Evolutionary conservation across 768 basidiomycete genomes (phyloP).

Genomic region (Rhodosporidiobolus odoratus): DNA sequence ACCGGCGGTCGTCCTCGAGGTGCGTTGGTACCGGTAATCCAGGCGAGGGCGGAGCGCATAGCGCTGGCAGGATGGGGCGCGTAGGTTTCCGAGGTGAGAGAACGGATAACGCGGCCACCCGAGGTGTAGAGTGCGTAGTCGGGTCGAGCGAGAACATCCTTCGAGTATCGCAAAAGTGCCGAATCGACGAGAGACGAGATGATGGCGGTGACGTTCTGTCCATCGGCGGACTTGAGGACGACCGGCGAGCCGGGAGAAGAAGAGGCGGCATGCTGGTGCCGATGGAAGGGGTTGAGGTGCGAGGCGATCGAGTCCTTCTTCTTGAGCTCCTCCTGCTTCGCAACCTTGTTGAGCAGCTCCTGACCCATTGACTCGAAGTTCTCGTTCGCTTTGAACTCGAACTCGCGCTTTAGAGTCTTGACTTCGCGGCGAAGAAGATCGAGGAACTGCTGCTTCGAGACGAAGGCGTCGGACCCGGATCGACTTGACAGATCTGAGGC

Average conservation of each 20-base stretch:
- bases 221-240: conserved; percentile 29
- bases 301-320: conserved; percentile 16
- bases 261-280: background rate
- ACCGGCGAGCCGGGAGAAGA: background rate
- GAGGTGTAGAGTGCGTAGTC: conserved; percentile 82
- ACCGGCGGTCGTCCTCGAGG: conserved; percentile 73
- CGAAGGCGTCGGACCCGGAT: conserved; percentile 41
- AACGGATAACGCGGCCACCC: conserved; percentile 74
- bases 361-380: conserved; percentile 39
- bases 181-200: conserved; percentile 71
- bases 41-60: conserved; percentile 41
- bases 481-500: conserved; percentile 43
- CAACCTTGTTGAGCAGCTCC: conserved; percentile 39
- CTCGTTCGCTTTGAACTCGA: conserved; percentile 39
- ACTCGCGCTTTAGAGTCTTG: conserved; percentile 39
- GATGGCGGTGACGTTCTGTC: conserved; percentile 48
- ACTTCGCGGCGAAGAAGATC: conserved; percentile 47
- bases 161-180: conserved; percentile 63
- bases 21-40: conserved; percentile 48
- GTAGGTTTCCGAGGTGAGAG: conserved; percentile 73
- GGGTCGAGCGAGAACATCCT: conserved; percentile 71
- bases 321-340: conserved; percentile 30
- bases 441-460: conserved; percentile 45
- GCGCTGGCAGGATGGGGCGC: conserved; percentile 52
- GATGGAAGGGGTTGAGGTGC: conserved; percentile 8